Percentiles rank a stretch among this genome's conserved stretches.
These are phyloP conservation scores for Alternaria novae-zelandiae DNA, from an alignment of 2,329 filamentous ascomycete species.

Conservation along the genomic window DNA sequence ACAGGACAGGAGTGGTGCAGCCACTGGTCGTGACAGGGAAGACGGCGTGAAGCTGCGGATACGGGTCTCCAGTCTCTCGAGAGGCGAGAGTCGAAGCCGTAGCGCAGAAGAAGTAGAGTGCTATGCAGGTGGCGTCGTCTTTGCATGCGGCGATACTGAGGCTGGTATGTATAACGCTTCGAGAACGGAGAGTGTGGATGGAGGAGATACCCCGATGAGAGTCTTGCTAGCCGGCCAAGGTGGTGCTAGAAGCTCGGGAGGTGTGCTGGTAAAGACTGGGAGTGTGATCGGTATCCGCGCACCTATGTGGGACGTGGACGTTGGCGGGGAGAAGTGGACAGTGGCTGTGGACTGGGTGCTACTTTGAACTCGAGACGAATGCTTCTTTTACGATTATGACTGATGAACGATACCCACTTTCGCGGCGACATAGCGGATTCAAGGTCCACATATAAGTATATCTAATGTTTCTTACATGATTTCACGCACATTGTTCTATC, in stretches of 20 bases:
- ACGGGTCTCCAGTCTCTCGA: background rate
- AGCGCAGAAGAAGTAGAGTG: slow-evolving; percentile 20
- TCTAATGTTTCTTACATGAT: background rate
- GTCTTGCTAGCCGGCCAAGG: slow-evolving; percentile 40
- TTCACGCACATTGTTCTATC: background rate
- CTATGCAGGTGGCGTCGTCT: slow-evolving; percentile 27
- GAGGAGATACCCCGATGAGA: slow-evolving; percentile 9
- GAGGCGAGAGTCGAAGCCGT: background rate
- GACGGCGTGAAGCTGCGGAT: slow-evolving; percentile 35
- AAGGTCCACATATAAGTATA: background rate
- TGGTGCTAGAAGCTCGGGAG: slow-evolving; percentile 22
- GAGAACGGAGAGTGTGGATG: background rate
- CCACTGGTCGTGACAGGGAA: slow-evolving; percentile 27
- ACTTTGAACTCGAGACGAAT: slow-evolving; percentile 11
- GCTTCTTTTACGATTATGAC: slow-evolving; percentile 5
- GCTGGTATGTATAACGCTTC: slow-evolving; percentile 21
- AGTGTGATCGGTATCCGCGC: slow-evolving; percentile 45
- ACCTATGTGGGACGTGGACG: slow-evolving; percentile 51
- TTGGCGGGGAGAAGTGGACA: slow-evolving; percentile 44
- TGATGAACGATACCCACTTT: slow-evolving; percentile 8
- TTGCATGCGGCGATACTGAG: slow-evolving; percentile 27
- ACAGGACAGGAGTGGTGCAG: slow-evolving; percentile 14
- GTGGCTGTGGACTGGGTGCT: slow-evolving; percentile 53
- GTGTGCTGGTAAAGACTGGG: slow-evolving; percentile 31
- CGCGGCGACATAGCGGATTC: background rate